phyloP scores from a whole-genome alignment of 495 filamentous ascomycete species.

The Podospora pseudocomata region DNA sequence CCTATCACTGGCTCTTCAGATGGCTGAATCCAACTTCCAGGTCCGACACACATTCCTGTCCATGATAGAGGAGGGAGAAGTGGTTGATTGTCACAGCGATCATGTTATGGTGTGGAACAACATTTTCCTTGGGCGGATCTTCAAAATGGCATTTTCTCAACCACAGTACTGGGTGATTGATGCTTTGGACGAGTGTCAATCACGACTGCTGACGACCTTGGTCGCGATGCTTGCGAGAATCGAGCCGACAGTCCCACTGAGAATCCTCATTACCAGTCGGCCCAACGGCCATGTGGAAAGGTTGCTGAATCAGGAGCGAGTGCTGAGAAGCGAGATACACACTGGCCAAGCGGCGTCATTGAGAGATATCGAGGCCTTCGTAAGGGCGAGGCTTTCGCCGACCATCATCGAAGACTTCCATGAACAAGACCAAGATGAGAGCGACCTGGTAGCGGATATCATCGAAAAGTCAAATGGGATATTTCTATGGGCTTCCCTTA shows the following conservation, averaged over 20 bases:
- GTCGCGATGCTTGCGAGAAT: conserved; percentile 31
- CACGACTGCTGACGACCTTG: conserved; percentile 14
- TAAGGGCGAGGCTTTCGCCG: conserved; percentile 13
- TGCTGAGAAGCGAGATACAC: conserved; percentile 12
- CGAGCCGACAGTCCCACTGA: conserved; percentile 24
- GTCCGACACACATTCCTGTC: conserved; percentile 21
- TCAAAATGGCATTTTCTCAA: conserved; percentile 19
- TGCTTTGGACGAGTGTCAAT: conserved; percentile 25
- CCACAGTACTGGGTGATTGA: conserved; percentile 32
- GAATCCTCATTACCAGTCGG: conserved; percentile 36
- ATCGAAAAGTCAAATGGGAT: conserved; percentile 24
- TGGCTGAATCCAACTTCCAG: conserved; percentile 25
- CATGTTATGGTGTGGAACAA: conserved; percentile 28
- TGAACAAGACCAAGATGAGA: conserved; percentile 6
- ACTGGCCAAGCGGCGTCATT: conserved; percentile 22
- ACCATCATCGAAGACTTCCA: conserved; percentile 17
- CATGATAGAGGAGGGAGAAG: conserved; percentile 22
- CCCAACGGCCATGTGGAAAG: conserved; percentile 17
- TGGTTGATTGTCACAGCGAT: conserved; percentile 19
- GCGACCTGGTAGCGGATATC: conserved; percentile 13
- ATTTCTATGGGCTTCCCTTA: conserved; percentile 23
- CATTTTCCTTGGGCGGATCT: conserved; percentile 24
- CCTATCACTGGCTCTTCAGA: conserved; percentile 27
- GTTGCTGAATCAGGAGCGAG: conserved; percentile 13
- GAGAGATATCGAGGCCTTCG: conserved; percentile 17